Base-by-base conservation (phyloP, 2,329 filamentous ascomycete genomes). In the Dothistroma septosporum region DNA sequence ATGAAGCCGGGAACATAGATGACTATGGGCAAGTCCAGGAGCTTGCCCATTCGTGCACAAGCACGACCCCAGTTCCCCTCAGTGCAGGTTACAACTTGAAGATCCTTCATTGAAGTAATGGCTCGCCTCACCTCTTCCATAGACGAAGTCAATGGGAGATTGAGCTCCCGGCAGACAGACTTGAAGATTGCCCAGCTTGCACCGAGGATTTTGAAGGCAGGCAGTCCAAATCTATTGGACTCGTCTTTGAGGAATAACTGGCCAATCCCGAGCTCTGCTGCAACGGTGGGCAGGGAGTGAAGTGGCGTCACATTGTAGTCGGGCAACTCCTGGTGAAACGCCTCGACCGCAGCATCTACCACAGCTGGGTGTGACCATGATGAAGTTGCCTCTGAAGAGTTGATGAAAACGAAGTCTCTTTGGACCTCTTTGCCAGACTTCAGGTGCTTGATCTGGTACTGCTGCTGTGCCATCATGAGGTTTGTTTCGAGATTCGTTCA, bases 41-140 rank as follows among this genome's bases (percentile, higher is more conserved):
- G 78, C 46, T 75, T 77, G 0, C 82, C 87, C 84, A 92, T 90
- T 7, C 83, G 79, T 0, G 88, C 87, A 1, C 91, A 82, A 0
- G 90, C 89, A 1, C 89, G 79, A 0, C 90, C 90, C 78, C 89
- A 88, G 64, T 93, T 93, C 0, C 90, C 90, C 53, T 91, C 89
- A 0, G 88, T 91, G 1, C 86, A 86, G 0, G 88, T 85, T 46
- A 87, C 81, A 0, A 90, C 71, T 0, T 69, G 75, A 21, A 85
- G 65, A 0, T 69, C 66, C 0, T 68, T 58, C 1, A 64, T 67
- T 1, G 66, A 59, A 35, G 48, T 68, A 69, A 66, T 48, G 14
- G 46, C 57, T 0, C 65, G 52, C 2, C 76, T 75, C 1, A 87
- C 66, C 0, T 79, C 73, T 0, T 78, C 74, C 0, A 87, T 68